These are phyloP conservation scores for Psilocybe sp. DNA, from an alignment of 768 basidiomycete genomes.

Conservation along the genomic window DNA sequence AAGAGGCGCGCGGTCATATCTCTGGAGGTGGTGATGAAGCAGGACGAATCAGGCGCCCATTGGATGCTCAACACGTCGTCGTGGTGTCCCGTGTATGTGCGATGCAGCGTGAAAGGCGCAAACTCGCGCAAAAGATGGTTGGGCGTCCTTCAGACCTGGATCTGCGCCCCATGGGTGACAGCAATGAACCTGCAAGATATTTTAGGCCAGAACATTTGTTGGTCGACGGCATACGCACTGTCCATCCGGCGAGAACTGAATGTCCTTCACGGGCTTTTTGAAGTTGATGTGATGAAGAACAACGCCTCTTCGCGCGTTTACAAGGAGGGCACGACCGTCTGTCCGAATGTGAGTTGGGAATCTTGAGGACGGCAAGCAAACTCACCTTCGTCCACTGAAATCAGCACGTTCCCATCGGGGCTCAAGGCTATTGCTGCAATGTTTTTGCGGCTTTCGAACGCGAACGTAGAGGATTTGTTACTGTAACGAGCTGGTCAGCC, in stretches of 20 bases:
- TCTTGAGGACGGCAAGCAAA: not conserved
- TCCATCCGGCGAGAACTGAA: conserved; percentile 92
- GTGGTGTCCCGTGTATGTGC: conserved; percentile 95
- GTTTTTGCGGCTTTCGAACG: conserved; percentile 95
- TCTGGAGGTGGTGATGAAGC: conserved; percentile 89
- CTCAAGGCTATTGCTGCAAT: conserved; percentile 86
- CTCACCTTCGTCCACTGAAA: conserved; percentile 92
- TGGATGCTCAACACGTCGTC: conserved; percentile 86
- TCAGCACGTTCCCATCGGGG: conserved; percentile 81
- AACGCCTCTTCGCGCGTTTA: conserved; percentile 82
- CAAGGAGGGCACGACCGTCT: conserved; percentile 93
- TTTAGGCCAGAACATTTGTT: not conserved
- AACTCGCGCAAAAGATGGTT: conserved; percentile 95
- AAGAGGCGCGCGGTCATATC: conserved; percentile 97
- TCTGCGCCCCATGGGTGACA: conserved; percentile 86
- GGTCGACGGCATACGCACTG: conserved; percentile 48
- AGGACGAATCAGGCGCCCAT: conserved; percentile 89
- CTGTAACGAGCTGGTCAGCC: conserved; percentile 35
- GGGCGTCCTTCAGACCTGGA: conserved; percentile 96
- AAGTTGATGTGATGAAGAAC: conserved; percentile 96
- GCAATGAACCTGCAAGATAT: conserved; percentile 70
- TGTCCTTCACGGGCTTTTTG: conserved; percentile 79
- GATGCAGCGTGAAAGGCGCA: conserved; percentile 88
- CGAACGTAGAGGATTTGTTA: conserved; percentile 89
- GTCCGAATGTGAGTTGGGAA: not conserved